Conservation (phyloP, 352 stramenopile genomes). For the Globisporangium uncinulatum region DNA sequence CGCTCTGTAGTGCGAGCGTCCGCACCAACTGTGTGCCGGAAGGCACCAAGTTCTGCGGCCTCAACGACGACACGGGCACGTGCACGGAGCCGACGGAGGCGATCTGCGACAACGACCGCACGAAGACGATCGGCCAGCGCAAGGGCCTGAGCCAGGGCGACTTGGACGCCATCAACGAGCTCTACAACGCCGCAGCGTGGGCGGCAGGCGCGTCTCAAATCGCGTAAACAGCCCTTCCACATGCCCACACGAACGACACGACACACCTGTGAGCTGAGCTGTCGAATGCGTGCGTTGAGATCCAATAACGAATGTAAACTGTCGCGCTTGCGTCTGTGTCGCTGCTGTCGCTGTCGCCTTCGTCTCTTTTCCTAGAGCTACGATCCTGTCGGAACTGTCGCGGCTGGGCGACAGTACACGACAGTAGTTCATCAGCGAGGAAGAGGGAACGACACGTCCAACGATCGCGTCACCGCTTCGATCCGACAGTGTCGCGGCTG, state of each 20-base stretch:
- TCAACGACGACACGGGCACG: conserved; percentile 53
- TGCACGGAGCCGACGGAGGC: conserved; percentile 54
- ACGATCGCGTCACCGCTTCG: too few relatives aligned
- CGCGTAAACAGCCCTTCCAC: conserved; percentile 5
- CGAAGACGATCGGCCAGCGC: conserved; percentile 58
- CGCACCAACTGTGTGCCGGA: conserved; percentile 41
- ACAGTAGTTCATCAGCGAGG: too few relatives aligned
- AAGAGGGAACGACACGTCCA: too few relatives aligned
- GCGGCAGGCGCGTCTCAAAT: conserved; percentile 16
- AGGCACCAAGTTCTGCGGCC: conserved; percentile 60
- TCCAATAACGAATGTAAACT: conserved; percentile 9
- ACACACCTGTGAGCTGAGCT: conserved; percentile 2
- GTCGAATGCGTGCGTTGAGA: neutral
- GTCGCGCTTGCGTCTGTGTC: conserved; percentile 4
- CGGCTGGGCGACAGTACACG: too few relatives aligned
- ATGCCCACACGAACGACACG: neutral
- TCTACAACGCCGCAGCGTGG: conserved; percentile 32
- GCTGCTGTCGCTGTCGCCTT: neutral
- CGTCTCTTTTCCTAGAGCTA: neutral
- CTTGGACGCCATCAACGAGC: conserved; percentile 35
- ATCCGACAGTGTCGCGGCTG: too few relatives aligned
- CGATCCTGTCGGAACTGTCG: too few relatives aligned
- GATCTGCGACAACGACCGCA: conserved; percentile 50
- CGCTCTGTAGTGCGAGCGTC: conserved; percentile 33
- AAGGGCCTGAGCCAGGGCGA: conserved; percentile 47